Conservation (phyloP, 352 stramenopile species). For the Phytophthora idaei region DNA sequence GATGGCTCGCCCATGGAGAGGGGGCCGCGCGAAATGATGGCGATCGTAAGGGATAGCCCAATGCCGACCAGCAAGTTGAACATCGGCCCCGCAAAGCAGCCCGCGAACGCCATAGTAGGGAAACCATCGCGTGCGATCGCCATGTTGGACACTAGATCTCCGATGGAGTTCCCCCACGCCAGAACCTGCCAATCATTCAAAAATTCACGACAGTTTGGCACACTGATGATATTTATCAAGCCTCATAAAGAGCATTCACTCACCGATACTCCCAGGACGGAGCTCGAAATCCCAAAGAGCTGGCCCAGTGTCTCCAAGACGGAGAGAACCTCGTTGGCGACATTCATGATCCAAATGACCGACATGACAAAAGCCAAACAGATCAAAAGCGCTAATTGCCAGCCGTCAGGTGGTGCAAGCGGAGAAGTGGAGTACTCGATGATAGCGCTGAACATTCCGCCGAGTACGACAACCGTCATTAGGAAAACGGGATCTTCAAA, state of each 20-base stretch:
- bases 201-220: constrained; percentile 16
- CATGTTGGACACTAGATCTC: constrained; percentile 80
- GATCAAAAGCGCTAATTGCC: constrained; percentile 59
- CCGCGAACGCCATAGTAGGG: constrained; percentile 82
- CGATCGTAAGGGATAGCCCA: constrained; percentile 68
- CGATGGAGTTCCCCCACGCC: constrained; percentile 82
- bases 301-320: constrained; percentile 76
- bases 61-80: constrained; percentile 82
- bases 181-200: constrained; percentile 53
- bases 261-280: constrained; percentile 80
- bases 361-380: constrained; percentile 84
- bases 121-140: constrained; percentile 81
- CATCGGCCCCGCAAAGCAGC: constrained; percentile 83
- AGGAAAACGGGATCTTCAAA: constrained; percentile 58
- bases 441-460: constrained; percentile 45
- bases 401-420: constrained; percentile 55
- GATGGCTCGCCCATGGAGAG: constrained; percentile 60
- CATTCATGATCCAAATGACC: constrained; percentile 89
- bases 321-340: constrained; percentile 77
- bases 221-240: not conserved
- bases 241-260: constrained; percentile 14
- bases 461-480: constrained; percentile 44
- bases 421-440: constrained; percentile 55
- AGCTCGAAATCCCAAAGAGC: constrained; percentile 79
- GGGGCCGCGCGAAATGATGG: constrained; percentile 57